These are phyloP conservation scores for Sugiyamaella chiloensis DNA, from an alignment of 805 yeast genomes.

Conservation along the genomic window DNA sequence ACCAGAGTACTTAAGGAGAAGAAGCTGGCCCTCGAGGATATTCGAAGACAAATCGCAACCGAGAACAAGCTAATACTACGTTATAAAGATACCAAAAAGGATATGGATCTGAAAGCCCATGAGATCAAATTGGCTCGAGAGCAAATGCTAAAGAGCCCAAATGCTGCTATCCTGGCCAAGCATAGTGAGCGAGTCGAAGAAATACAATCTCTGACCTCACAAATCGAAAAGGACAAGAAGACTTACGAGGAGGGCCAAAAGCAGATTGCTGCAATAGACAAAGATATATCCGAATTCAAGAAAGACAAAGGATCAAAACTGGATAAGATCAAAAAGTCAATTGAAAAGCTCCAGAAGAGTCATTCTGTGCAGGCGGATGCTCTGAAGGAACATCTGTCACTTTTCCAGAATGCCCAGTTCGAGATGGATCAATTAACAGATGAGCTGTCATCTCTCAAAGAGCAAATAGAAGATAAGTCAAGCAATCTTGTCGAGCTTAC, in stretches of 20 bases:
- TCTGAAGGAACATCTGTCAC: conserved; percentile 47
- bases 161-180: conserved; percentile 30
- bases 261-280: conserved; percentile 56
- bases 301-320: conserved; percentile 78
- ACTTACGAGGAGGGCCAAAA: conserved; percentile 34
- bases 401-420: conserved; percentile 60
- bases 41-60: conserved; percentile 41
- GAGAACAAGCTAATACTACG: conserved; percentile 35
- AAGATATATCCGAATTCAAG: conserved; percentile 78
- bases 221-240: conserved; percentile 38
- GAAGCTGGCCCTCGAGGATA: conserved; percentile 41
- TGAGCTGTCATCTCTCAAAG: conserved; percentile 50
- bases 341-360: conserved; percentile 36
- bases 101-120: conserved; percentile 32
- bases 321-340: conserved; percentile 47
- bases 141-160: conserved; percentile 24
- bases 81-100: conserved; percentile 26
- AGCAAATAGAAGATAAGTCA: conserved; percentile 40
- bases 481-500: conserved; percentile 30
- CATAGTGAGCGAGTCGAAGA: conserved; percentile 42
- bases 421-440: conserved; percentile 64
- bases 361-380: conserved; percentile 37
- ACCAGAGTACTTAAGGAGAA: conserved; percentile 40
- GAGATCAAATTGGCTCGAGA: conserved; percentile 29
- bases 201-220: conserved; percentile 40